Evolutionary conservation across 257 asterid genomes (phyloP), one percentile per base, ranked within the genome.

Genomic region (Solanum appendiculatum): DNA sequence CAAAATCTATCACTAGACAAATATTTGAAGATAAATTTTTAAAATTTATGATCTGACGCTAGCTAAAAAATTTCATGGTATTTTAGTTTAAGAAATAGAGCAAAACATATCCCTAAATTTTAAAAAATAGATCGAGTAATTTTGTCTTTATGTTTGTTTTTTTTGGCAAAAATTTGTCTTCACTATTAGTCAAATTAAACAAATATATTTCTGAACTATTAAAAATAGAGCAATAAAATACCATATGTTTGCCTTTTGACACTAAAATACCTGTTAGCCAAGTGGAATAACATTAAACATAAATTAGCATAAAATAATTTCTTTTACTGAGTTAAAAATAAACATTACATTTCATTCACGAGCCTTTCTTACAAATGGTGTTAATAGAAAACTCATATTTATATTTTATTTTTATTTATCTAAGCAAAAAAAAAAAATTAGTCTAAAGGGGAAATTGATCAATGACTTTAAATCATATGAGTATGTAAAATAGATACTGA

Each of bases 1-100:
- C 1, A 64, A 5, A 64, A 11, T 64, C 9, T n/a, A 66, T 25
- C 0, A 0, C 21, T 0, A 27, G 0, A 25, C 0, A 25, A 25
- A 25, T 64, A 25, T 64, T 11, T 64, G 1, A 25, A 12, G 0
- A 66, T 27, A 13, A 4, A 5, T 11, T 27, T 66, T 27, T 6
- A 66, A 63, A n/a, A 9, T 9, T 10, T 60, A 9, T 10, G 3
- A 13, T 8, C 58, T 4, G 4, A 1, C 2, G 3, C 0, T 60
- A 63, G 18, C 15, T 68, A 69, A 31, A 69, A 3, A 3, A 69
- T 69, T 13, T 56, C 73, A 66, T 25, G 2, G 36, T 66, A 5
- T 5, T 5, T 66, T 6, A 27, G 5, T 66, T 66, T 66, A 66
- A 25, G 73, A 56, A 56, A 56, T 0, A 56, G 27, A 1, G 12